Conservation (phyloP, 2,329 filamentous ascomycete genomes). For the Colletotrichum tamarilloi region DNA sequence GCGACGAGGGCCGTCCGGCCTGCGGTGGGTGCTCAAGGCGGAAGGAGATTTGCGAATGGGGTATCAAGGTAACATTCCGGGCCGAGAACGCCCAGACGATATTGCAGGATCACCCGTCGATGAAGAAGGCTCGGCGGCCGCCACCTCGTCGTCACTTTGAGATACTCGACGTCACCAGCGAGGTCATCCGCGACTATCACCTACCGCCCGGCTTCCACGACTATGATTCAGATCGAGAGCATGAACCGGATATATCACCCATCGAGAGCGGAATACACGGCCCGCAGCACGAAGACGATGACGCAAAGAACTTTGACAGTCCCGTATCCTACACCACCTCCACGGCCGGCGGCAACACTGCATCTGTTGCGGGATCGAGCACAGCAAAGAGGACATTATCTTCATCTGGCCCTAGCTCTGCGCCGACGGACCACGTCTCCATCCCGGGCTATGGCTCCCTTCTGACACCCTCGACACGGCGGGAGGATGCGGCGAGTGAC, state of each 20-base stretch:
- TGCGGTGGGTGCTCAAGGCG: constrained; percentile 48
- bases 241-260: not conserved
- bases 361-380: constrained; percentile 9
- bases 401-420: constrained; percentile 8
- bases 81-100: constrained; percentile 49
- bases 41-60: constrained; percentile 49
- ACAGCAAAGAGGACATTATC: constrained; percentile 12
- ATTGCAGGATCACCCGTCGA: constrained; percentile 46
- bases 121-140: constrained; percentile 43
- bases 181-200: constrained; percentile 51
- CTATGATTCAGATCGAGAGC: constrained; percentile 27
- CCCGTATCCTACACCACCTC: constrained; percentile 24
- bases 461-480: constrained; percentile 10
- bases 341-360: constrained; percentile 13
- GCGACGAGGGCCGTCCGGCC: constrained; percentile 48
- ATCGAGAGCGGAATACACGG: not conserved
- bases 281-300: not conserved
- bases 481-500: constrained; percentile 8
- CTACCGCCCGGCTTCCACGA: constrained; percentile 36
- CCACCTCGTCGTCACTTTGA: constrained; percentile 43
- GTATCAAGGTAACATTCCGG: constrained; percentile 50
- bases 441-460: not conserved
- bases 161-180: constrained; percentile 50
- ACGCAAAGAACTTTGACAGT: constrained; percentile 15
- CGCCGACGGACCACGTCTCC: constrained; percentile 1